phyloP scores from a whole-genome alignment of 306 rosid species.

The Spatholobus suberectus region DNA sequence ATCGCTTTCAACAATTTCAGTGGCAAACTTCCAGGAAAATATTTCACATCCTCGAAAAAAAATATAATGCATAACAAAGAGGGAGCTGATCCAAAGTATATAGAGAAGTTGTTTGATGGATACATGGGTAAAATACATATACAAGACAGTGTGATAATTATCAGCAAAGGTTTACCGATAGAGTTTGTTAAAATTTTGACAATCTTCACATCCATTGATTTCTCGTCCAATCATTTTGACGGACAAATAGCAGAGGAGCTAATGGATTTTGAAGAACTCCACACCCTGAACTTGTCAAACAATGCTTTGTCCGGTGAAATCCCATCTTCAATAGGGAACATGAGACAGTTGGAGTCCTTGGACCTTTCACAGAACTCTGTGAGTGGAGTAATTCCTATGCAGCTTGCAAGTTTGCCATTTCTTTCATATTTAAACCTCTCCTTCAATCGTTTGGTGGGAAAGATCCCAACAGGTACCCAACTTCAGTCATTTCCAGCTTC shows the following conservation, averaged over 20 bases:
- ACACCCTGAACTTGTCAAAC: constrained; percentile 47
- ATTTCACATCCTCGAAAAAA: constrained; percentile 31
- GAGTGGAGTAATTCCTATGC: constrained; percentile 41
- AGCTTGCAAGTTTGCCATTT: constrained; percentile 40
- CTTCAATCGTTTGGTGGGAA: constrained; percentile 41
- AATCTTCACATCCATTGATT: constrained; percentile 42
- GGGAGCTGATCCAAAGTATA: no score
- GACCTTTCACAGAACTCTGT: constrained; percentile 48
- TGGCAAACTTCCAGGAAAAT: constrained; percentile 26
- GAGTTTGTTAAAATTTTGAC: constrained; percentile 44
- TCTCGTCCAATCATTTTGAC: constrained; percentile 47
- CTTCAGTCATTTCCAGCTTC: constrained; percentile 34
- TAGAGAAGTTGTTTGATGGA: no score
- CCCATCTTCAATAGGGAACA: constrained; percentile 39
- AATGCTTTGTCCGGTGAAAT: constrained; percentile 51
- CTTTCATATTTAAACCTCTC: constrained; percentile 52
- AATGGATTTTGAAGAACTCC: constrained; percentile 27
- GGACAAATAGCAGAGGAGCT: constrained; percentile 49
- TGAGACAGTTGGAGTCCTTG: constrained; percentile 47
- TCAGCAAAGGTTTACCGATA: constrained; percentile 33
- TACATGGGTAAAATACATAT: no score
- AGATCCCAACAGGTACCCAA: constrained; percentile 48
- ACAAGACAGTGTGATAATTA: constrained; percentile 34
- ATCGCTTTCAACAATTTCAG: constrained; percentile 48
- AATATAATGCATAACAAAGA: constrained; percentile 4